Conservation (phyloP, 352 stramenopile species). For the Phytopythium aichiense region DNA sequence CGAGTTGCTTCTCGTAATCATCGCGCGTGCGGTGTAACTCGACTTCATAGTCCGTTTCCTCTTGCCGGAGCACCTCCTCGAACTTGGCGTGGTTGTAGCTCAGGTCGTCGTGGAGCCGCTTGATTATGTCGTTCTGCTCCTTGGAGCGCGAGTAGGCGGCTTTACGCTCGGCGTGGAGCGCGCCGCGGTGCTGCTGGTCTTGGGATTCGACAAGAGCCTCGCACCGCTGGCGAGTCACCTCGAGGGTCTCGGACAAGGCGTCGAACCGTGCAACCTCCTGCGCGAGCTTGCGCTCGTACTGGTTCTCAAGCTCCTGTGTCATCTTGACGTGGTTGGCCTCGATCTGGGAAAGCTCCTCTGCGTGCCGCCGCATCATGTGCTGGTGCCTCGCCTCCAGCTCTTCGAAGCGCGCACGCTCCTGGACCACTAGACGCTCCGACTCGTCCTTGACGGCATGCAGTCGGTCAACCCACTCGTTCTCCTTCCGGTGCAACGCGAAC, state of each 20-base stretch:
- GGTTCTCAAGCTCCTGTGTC: constrained; percentile 89
- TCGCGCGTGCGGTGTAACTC: constrained; percentile 51
- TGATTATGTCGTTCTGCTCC: constrained; percentile 82
- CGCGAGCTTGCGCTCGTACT: constrained; percentile 90
- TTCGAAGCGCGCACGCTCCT: constrained; percentile 75
- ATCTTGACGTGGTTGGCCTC: constrained; percentile 80
- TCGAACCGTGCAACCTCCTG: constrained; percentile 88
- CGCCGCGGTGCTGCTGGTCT: constrained; percentile 57
- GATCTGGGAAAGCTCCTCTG: constrained; percentile 70
- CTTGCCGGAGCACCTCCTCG: constrained; percentile 75
- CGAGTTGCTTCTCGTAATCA: constrained; percentile 64
- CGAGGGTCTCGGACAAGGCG: constrained; percentile 80
- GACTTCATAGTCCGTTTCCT: constrained; percentile 81
- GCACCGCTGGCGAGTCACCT: constrained; percentile 87
- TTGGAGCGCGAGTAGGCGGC: constrained; percentile 59
- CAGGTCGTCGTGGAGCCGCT: constrained; percentile 79
- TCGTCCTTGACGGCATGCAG: constrained; percentile 77
- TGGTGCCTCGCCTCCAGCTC: constrained; percentile 75
- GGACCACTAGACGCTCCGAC: constrained; percentile 68
- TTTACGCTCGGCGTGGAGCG: constrained; percentile 63
- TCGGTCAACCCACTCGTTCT: constrained; percentile 86
- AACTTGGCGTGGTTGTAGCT: constrained; percentile 87
- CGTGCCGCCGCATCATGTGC: constrained; percentile 59
- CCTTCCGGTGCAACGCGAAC: constrained; percentile 80
- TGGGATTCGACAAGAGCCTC: constrained; percentile 83